Base-by-base conservation (phyloP, 768 basidiomycete genomes). In the Rhodotorula graminis region DNA sequence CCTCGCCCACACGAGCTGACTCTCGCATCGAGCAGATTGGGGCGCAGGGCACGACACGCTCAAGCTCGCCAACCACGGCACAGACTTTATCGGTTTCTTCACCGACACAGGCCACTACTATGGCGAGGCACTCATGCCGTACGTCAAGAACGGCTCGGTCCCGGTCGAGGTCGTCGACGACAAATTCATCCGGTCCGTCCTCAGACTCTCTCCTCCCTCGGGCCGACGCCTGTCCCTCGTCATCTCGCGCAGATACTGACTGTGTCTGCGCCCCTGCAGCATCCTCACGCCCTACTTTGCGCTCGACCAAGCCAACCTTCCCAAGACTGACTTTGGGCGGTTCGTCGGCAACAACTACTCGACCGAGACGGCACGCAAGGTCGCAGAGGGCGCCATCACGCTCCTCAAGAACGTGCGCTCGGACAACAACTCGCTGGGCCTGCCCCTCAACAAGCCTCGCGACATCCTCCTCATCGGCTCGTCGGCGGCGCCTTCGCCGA, bases 401-500 rank as follows among this genome's bases (percentile, higher is more conserved):
- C 73, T 75, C 7, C 69, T 74, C 47, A 77, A 77, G 66, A 77
- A 77, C 69, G 56, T 52, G 18, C 62, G 61, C 31, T 57, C 61
- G 33, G 15, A 58, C 6, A 42, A 63, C 27, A 25, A 56, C 16
- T 18, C 6, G 25, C 67, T 58, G 6, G 66, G 71, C 27, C 68
- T 73, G 2, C 72, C 72, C 0, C 61, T 73, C 31, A 11, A 31
- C 7, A 25, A 64, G n/a, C 53, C 61, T 25, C 47, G 29, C 29
- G 46, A 67, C 56, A 21, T 72, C 59, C 2, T 64, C 21, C 58
- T 67, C 50, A 49, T 67, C 23, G 66, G 66, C 11, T 60, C 58
- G 9, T 27, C 58, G 57, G 66, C 73, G 67, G 80, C 8, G 56
- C 81, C 46, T 11, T 75, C 23, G 40, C 77, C 21, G 40, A 81